Percentiles rank a stretch among this genome's conserved stretches.
phyloP scores from a whole-genome alignment of 208 protist genomes.

The Tritrichomonas musculus region DNA sequence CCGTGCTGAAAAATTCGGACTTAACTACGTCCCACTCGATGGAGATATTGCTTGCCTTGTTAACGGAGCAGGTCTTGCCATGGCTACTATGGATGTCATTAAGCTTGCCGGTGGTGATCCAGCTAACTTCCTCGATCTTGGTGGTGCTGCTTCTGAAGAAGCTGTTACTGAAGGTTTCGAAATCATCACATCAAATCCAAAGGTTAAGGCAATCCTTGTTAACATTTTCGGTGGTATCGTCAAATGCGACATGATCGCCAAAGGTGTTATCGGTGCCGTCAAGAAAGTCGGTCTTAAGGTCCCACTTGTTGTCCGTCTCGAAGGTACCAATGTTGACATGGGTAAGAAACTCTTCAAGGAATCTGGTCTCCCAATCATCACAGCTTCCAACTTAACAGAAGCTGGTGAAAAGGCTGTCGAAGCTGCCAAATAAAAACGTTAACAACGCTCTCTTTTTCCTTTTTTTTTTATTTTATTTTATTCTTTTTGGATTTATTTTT shows the following conservation, averaged over 20 bases:
- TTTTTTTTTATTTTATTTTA: too few species aligned
- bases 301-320: constrained; percentile 75
- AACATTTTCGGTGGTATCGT: constrained; percentile 98
- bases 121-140: constrained; percentile 98
- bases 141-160: constrained; percentile 69
- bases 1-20: constrained; percentile 77
- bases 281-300: constrained; percentile 68
- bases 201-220: constrained; percentile 83
- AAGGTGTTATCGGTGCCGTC: constrained; percentile 76
- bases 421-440: too few species aligned
- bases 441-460: too few species aligned
- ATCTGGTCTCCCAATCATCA: constrained; percentile 41
- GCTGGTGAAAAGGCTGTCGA: constrained; percentile 42
- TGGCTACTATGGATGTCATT: constrained; percentile 99
- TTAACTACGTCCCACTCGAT: constrained; percentile 98
- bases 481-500: too few species aligned
- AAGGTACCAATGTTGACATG: constrained; percentile 80
- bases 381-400: constrained; percentile 41
- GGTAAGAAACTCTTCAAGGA: constrained; percentile 64
- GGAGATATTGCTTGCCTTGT: constrained; percentile 87
- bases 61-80: constrained; percentile 91
- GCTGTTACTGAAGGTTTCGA: constrained; percentile 89
- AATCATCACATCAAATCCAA: constrained; percentile 82
- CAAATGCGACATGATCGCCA: constrained; percentile 92
- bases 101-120: constrained; percentile 88